Evolutionary conservation across 164 flowering plant genomes (phyloP).

Genomic region (Tetracentron sinense): DNA sequence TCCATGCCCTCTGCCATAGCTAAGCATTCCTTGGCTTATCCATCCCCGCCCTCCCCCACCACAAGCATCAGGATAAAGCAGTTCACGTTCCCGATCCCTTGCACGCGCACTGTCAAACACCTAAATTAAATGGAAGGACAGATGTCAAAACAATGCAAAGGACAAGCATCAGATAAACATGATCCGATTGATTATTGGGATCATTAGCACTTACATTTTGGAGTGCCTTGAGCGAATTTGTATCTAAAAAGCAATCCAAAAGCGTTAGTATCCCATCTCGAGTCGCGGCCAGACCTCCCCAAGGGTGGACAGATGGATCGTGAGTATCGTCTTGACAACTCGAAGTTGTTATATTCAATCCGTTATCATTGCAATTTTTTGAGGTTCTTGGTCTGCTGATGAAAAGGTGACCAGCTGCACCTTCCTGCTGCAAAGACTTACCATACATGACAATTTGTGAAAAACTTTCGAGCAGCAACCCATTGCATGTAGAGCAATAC

Average conservation of each 20-base stretch:
- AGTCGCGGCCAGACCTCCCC: constrained; percentile 90
- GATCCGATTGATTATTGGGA: not conserved
- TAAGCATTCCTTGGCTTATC: constrained; percentile 86
- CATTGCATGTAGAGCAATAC: constrained; percentile 98
- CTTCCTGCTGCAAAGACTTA: constrained; percentile 77
- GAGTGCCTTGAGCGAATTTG: constrained; percentile 75
- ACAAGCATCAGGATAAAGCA: constrained; percentile 97
- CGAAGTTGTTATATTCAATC: constrained; percentile 9
- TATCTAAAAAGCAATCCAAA: constrained; percentile 68
- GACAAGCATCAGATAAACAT: not conserved
- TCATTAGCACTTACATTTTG: constrained; percentile 59
- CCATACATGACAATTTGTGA: constrained; percentile 91
- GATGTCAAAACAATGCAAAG: constrained; percentile 10
- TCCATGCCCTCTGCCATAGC: constrained; percentile 93
- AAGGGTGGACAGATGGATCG: constrained; percentile 91
- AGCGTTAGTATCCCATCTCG: constrained; percentile 87
- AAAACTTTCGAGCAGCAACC: constrained; percentile 87
- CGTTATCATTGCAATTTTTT: constrained; percentile 32
- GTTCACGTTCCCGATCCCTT: constrained; percentile 86
- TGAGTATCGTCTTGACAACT: constrained; percentile 60
- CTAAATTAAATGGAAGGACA: constrained; percentile 35
- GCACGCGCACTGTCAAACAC: constrained; percentile 93
- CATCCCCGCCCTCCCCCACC: constrained; percentile 98
- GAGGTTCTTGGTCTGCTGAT: constrained; percentile 26
- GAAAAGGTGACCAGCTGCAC: constrained; percentile 29